Evolutionary conservation across 192 early-diverging fungal genomes (phyloP).

Genomic region (Mortierella claussenii): DNA sequence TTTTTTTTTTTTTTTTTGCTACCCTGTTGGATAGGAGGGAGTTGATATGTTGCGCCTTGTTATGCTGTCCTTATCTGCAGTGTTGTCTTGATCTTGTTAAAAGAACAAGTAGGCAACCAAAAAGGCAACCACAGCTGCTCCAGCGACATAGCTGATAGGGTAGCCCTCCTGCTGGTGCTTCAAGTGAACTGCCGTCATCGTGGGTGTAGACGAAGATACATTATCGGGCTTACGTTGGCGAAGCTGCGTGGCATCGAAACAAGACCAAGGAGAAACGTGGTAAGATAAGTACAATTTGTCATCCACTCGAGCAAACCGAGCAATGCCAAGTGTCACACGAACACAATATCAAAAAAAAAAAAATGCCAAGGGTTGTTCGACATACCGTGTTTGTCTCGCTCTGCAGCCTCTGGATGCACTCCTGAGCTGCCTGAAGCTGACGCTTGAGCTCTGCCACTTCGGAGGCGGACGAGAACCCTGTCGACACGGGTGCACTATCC

Average conservation of each 20-base stretch:
- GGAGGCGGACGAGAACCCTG: not conserved
- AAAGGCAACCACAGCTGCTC: conserved; percentile 68
- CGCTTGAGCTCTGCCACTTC: conserved; percentile 20
- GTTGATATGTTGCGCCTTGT: no score
- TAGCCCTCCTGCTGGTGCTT: conserved; percentile 66
- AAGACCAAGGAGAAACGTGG: not conserved
- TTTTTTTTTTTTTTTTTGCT: not conserved
- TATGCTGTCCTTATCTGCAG: not conserved
- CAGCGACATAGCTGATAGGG: conserved; percentile 67
- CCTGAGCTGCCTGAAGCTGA: conserved; percentile 51
- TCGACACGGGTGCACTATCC: conserved; percentile 16
- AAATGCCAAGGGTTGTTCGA: not conserved
- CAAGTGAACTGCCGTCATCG: conserved; percentile 40
- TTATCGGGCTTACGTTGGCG: conserved; percentile 41
- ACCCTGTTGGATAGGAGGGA: not conserved
- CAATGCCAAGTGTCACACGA: not conserved
- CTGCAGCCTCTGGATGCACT: conserved; percentile 39
- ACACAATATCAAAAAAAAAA: conserved; percentile 19
- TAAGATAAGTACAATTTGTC: not conserved
- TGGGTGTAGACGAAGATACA: conserved; percentile 18
- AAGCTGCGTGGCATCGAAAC: no score
- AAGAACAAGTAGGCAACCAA: conserved; percentile 74
- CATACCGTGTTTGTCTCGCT: conserved; percentile 44
- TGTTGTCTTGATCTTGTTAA: conserved; percentile 37
- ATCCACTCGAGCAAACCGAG: not conserved